Evolutionary conservation across 2,329 filamentous ascomycete species (phyloP).

Genomic region (Aspergillus sp.): DNA sequence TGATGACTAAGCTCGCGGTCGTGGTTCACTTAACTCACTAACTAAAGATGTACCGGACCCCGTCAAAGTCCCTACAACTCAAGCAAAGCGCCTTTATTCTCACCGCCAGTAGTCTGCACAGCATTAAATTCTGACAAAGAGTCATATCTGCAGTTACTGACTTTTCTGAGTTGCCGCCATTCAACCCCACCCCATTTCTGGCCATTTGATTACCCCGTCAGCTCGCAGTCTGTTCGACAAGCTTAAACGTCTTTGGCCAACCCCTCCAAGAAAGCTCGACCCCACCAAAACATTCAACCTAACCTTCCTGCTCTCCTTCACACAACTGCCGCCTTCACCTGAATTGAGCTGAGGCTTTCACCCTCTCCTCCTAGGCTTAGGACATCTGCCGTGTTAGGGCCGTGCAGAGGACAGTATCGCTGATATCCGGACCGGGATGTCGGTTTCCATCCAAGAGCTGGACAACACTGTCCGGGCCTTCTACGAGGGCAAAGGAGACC

Average conservation of each 20-base stretch:
- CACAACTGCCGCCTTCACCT: constrained; percentile 14
- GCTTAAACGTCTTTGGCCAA: constrained; percentile 16
- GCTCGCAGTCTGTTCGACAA: constrained; percentile 12
- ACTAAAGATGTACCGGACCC: constrained; percentile 9
- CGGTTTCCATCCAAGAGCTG: constrained; percentile 83
- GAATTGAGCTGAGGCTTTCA: constrained; percentile 7
- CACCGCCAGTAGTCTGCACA: constrained; percentile 20
- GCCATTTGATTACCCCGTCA: constrained; percentile 9
- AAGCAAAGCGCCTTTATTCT: constrained; percentile 13
- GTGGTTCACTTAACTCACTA: background rate
- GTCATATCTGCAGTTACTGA: background rate
- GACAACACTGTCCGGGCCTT: constrained; percentile 95
- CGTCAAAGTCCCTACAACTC: constrained; percentile 13
- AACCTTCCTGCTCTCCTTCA: constrained; percentile 12
- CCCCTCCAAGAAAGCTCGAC: constrained; percentile 28
- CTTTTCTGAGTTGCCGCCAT: constrained; percentile 5
- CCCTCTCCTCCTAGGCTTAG: background rate
- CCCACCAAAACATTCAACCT: constrained; percentile 25
- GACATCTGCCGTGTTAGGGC: background rate
- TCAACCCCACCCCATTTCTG: constrained; percentile 11
- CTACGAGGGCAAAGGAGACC: constrained; percentile 93
- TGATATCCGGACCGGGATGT: constrained; percentile 50
- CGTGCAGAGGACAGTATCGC: constrained; percentile 29
- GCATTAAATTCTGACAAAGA: background rate
- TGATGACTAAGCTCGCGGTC: constrained; percentile 7